Evolutionary conservation across 352 stramenopile genomes (phyloP).

Genomic region (Poterioochromonas sp.): DNA sequence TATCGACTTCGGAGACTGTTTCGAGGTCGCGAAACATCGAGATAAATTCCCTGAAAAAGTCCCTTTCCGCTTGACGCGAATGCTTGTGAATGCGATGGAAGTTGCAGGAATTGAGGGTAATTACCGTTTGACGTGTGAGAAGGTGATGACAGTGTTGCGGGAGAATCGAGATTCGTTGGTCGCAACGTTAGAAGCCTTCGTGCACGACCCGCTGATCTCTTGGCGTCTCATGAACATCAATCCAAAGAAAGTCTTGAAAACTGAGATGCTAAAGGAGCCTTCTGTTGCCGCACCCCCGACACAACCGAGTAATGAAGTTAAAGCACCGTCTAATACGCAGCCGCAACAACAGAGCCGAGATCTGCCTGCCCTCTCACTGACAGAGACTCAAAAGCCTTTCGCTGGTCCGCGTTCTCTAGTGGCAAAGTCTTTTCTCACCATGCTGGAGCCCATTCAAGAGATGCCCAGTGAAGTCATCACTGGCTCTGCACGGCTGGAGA

Average conservation of each 20-base stretch:
- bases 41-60: conserved; percentile 99
- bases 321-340: too few relatives aligned
- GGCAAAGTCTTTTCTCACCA: too few relatives aligned
- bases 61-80: conserved; percentile 96
- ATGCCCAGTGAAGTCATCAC: too few relatives aligned
- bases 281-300: not conserved
- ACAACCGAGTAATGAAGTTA: too few relatives aligned
- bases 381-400: too few relatives aligned
- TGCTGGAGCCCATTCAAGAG: too few relatives aligned
- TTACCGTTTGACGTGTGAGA: conserved; percentile 91
- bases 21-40: conserved; percentile 96
- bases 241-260: not conserved
- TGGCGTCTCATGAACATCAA: conserved; percentile 72
- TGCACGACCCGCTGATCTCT: conserved; percentile 96
- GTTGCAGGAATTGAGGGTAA: conserved; percentile 93
- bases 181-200: conserved; percentile 98
- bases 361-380: too few relatives aligned
- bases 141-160: conserved; percentile 85
- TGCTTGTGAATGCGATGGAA: conserved; percentile 99
- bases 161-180: conserved; percentile 95
- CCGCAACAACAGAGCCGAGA: too few relatives aligned
- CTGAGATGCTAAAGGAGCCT: too few relatives aligned
- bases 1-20: conserved; percentile 93
- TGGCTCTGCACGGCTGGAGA: too few relatives aligned
- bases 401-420: too few relatives aligned